Base-by-base conservation (phyloP, 805 yeast species). In the Kazachstania kunashirensis region DNA sequence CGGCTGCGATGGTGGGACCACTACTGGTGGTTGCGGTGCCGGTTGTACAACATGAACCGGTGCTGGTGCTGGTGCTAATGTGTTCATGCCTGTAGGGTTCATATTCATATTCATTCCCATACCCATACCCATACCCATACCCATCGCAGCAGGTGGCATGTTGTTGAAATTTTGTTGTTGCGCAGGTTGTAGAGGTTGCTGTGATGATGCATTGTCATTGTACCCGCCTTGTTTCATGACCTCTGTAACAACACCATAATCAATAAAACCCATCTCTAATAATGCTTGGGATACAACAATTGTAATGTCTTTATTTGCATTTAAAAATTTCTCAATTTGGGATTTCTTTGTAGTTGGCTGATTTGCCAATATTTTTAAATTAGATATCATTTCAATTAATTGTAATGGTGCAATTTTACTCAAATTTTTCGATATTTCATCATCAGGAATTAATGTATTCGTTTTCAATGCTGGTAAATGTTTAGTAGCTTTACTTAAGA, bases 181-280 rank as follows among this genome's bases (percentile, higher is more conserved):
- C 39, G 19, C 18, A 12, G 31, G 21, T 26, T 20, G 25, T 19
- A 8, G 42, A 41, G 36, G 48, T 55, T 51, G n/a, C n/a, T n/a
- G n/a, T n/a, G n/a, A 50, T 46, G 4, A 83, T n/a, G n/a, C n/a
- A n/a, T 31, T 36, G 47, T 8, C 37, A 8, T 31, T 31, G 35
- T 24, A 33, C 15, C n/a, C n/a, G n/a, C n/a, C n/a, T n/a, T n/a
- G n/a, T n/a, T n/a, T 6, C 9, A 29, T 11, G 20, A 73, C 42
- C 75, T 73, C 11, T 24, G 68, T 67, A n/a, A 81, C 74, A n/a
- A 78, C 80, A 31, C 73, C 76, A 26, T 69, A 66, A 52, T 80
- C 83, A 16, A 82, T 73, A 29, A 82, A 67, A 1, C 92, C 94
- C 88, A 82, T 81, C 33, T 80, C 65, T 14, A 82, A 59, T 43